These are phyloP conservation scores for Russula lepida DNA, from an alignment of 768 basidiomycete genomes.

Conservation along the genomic window DNA sequence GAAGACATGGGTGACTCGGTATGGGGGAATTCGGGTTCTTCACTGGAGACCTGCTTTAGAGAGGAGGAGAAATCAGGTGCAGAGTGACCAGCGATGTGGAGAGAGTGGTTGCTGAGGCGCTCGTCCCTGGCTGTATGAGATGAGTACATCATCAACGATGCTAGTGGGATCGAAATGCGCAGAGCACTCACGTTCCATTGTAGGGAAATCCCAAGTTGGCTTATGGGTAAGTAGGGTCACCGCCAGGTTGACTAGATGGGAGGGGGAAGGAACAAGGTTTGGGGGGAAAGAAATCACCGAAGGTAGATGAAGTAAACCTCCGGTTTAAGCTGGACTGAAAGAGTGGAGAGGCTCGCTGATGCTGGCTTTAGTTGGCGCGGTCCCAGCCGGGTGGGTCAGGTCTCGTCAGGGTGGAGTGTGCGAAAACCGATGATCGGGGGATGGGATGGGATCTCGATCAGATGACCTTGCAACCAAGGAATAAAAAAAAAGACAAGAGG, in stretches of 20 bases:
- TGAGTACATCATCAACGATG: neutral
- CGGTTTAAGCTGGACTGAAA: slow-evolving; percentile 11
- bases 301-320: slow-evolving; percentile 7
- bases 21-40: slow-evolving; percentile 2
- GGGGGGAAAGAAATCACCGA: neutral
- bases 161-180: neutral
- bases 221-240: slow-evolving; percentile 16
- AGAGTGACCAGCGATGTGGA: neutral
- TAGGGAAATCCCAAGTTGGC: slow-evolving; percentile 21
- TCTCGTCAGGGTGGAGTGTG: slow-evolving; percentile 9
- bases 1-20: slow-evolving; percentile 17
- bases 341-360: slow-evolving; percentile 9
- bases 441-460: slow-evolving; percentile 17
- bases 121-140: slow-evolving; percentile 16
- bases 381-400: slow-evolving; percentile 10
- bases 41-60: neutral
- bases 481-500: slow-evolving; percentile 2
- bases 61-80: neutral
- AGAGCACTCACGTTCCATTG: slow-evolving; percentile 19
- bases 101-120: slow-evolving; percentile 3
- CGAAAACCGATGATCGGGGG: slow-evolving; percentile 22
- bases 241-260: slow-evolving; percentile 18
- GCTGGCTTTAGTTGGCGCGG: slow-evolving; percentile 11
- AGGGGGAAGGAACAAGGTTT: neutral
- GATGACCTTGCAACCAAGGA: slow-evolving; percentile 10